Percentiles rank a stretch among this genome's conserved stretches.
phyloP scores from a whole-genome alignment of 768 basidiomycete species.

The Mycena galopus region DNA sequence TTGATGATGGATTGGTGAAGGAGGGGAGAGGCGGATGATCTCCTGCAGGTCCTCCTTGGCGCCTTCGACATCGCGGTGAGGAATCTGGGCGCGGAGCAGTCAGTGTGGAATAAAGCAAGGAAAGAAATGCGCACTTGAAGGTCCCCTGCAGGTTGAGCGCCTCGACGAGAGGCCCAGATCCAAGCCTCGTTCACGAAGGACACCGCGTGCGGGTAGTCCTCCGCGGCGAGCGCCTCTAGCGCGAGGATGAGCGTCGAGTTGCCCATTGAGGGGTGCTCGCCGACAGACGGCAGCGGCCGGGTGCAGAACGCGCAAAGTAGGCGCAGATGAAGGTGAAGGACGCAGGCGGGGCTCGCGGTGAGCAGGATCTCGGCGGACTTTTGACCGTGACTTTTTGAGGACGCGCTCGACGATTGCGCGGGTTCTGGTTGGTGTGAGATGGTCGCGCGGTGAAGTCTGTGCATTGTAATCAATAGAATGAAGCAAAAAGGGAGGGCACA shows the following conservation, averaged over 20 bases:
- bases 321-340: conserved; percentile 76
- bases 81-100: conserved; percentile 68
- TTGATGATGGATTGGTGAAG: conserved; percentile 92
- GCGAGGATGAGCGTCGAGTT: conserved; percentile 88
- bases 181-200: conserved; percentile 87
- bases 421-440: conserved; percentile 87
- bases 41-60: conserved; percentile 89
- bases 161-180: conserved; percentile 90
- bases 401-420: conserved; percentile 89
- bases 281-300: conserved; percentile 78
- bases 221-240: conserved; percentile 85
- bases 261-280: conserved; percentile 81
- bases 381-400: conserved; percentile 82
- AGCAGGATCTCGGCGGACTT: conserved; percentile 81
- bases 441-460: conserved; percentile 94
- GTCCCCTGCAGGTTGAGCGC: conserved; percentile 95
- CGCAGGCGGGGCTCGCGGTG: conserved; percentile 34
- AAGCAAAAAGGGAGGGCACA: conserved; percentile 36
- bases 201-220: conserved; percentile 87
- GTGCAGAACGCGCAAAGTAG: conserved; percentile 96
- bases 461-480: neutral
- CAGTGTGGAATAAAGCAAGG: neutral
- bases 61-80: conserved; percentile 83
- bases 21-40: conserved; percentile 75
- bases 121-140: conserved; percentile 79